These are phyloP conservation scores for Colletotrichum sp. DNA, from an alignment of 2,329 filamentous ascomycete genomes.

Conservation along the genomic window DNA sequence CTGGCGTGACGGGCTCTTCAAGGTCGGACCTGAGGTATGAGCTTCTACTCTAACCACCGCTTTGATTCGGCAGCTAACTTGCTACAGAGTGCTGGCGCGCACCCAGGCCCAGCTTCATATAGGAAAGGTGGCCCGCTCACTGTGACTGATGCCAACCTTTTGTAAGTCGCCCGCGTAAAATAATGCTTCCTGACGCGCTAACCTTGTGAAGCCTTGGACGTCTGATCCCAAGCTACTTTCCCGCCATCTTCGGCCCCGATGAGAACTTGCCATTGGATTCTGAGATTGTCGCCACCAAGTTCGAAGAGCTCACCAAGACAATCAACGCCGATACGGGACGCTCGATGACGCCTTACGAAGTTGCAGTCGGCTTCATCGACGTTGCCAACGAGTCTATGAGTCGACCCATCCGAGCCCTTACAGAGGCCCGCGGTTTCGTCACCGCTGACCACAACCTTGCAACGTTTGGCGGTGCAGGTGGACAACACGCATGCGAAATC, in stretches of 20 bases:
- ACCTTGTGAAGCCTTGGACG: conserved; percentile 53
- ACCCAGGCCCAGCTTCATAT: conserved; percentile 76
- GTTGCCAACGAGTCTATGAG: conserved; percentile 41
- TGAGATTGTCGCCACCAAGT: conserved; percentile 41
- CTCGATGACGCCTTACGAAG: not conserved
- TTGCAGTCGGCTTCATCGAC: conserved; percentile 34
- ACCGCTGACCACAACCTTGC: conserved; percentile 38
- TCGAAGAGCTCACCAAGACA: conserved; percentile 42
- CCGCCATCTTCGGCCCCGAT: conserved; percentile 73
- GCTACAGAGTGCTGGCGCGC: conserved; percentile 63
- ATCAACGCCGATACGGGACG: conserved; percentile 37
- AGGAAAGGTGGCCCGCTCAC: conserved; percentile 74
- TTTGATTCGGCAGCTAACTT: not conserved
- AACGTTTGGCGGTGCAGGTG: conserved; percentile 35
- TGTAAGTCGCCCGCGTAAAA: conserved; percentile 26
- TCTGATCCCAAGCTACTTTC: conserved; percentile 66
- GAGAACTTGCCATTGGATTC: conserved; percentile 60
- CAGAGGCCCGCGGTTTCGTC: conserved; percentile 38
- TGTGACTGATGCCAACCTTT: conserved; percentile 75
- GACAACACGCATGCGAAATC: conserved; percentile 47
- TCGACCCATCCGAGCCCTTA: conserved; percentile 37
- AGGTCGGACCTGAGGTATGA: conserved; percentile 67
- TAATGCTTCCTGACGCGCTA: not conserved
- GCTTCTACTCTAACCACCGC: too few species aligned
- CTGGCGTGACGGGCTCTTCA: conserved; percentile 75